Base-by-base conservation (phyloP, 192 early-diverging fungal genomes). In the Podila epicladia region DNA sequence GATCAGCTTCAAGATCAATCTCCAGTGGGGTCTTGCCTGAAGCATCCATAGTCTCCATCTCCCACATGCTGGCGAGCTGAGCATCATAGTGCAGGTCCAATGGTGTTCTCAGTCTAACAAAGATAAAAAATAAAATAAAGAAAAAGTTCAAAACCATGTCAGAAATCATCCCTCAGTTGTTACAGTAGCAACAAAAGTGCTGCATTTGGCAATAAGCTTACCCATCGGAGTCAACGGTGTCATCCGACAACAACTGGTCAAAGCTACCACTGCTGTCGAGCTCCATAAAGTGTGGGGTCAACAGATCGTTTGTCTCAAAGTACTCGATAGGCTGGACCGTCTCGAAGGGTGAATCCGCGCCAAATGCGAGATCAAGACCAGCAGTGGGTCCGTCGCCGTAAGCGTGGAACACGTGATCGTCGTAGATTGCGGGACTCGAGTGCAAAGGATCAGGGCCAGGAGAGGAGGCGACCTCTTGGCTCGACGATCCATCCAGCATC, bases 401-500 rank as follows among this genome's bases (percentile, higher is more conserved):
- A 31, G 65, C 67, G 1, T 59, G 19, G 5, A 64, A 20, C 6
- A 24, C n/a, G 6, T 60, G 35, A 29, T 63, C 58, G 17, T 79
- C 62, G 4, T 79, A 53, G 33, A 68, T n/a, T 0, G 15, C 65
- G 33, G 57, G 59, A 20, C 53, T 68, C 19, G 69, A 68, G 19
- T 64, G 53, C n/a, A 80, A 32, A 53, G 62, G 37, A 17, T 15
- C 41, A 3, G 57, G 9, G 7, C 60, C 41, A 45, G 41, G 41
- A 0, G 26, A 33, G 1, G 29, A 31, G 9, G 59, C 17, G 15
- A 13, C 11, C 7, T 73, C 67, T 55, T 80, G 77, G 24, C 70
- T 72, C 20, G 71, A 73, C 5, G 77, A 73, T 15, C 71, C 71
- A 61, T 73, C 67, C 61, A 80, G 58, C 77, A 80, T 80, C 53